Percentiles rank a stretch among this genome's conserved stretches.
These are phyloP conservation scores for Ceratocystiopsis minuta DNA, from an alignment of 2,329 filamentous ascomycete genomes.

Conservation along the genomic window DNA sequence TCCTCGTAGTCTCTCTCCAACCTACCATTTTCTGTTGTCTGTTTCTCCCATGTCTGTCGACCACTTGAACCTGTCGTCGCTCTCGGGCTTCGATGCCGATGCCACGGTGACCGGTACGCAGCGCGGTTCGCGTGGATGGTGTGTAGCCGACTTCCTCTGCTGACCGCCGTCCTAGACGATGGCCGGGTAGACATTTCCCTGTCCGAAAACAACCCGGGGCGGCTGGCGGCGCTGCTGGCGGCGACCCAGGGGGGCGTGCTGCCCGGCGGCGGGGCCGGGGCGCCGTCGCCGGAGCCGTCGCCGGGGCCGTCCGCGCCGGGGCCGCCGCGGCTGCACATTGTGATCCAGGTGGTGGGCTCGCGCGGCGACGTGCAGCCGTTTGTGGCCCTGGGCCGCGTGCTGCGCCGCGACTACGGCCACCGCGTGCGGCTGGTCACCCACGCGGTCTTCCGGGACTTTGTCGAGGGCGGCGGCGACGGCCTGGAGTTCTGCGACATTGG, in stretches of 20 bases:
- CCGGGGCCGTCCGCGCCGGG: slow-evolving; percentile 22
- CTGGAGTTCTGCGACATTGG: slow-evolving; percentile 63
- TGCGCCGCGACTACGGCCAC: slow-evolving; percentile 49
- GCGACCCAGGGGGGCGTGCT: slow-evolving; percentile 19
- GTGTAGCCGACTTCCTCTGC: too few relatives aligned
- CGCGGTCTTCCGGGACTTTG: slow-evolving; percentile 46
- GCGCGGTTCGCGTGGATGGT: too few relatives aligned
- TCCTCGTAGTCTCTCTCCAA: too few relatives aligned
- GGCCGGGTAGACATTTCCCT: slow-evolving; percentile 68
- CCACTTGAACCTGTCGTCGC: slow-evolving; percentile 35
- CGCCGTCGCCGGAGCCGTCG: slow-evolving; percentile 41
- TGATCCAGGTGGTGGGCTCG: slow-evolving; percentile 59
- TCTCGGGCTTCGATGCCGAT: slow-evolving; percentile 44
- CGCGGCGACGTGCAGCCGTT: slow-evolving; percentile 64
- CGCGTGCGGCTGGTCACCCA: slow-evolving; percentile 60
- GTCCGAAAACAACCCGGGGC: slow-evolving; percentile 43
- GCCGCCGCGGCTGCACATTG: slow-evolving; percentile 46
- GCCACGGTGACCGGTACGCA: slow-evolving; percentile 36
- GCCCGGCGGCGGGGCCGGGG: slow-evolving; percentile 33
- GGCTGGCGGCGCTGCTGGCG: slow-evolving; percentile 47
- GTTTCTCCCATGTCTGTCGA: slow-evolving; percentile 16
- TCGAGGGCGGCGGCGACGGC: slow-evolving; percentile 23
- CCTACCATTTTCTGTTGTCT: too few relatives aligned
- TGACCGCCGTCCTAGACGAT: slow-evolving; percentile 34
- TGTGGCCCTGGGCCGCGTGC: slow-evolving; percentile 45